Evolutionary conservation across 768 basidiomycete species (phyloP).

Genomic region (Lentinus tigrinus): DNA sequence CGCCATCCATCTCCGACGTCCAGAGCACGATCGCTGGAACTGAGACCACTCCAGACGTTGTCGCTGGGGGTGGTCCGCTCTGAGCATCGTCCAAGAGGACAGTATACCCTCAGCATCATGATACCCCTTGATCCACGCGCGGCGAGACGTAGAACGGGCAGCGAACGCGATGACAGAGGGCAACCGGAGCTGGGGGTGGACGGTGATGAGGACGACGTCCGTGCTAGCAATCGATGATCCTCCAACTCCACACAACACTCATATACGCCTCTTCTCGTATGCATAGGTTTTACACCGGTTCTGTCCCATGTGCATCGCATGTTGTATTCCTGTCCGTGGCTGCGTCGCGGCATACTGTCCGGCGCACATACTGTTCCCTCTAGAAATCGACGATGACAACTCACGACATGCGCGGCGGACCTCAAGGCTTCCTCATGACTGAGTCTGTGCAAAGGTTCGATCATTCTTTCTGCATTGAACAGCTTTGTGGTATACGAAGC

Average conservation of each 20-base stretch:
- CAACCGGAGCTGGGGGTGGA: neutral
- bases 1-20: neutral
- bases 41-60: neutral
- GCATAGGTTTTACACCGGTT: neutral
- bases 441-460: too few relatives aligned
- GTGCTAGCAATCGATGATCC: neutral
- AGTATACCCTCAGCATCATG: neutral
- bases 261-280: neutral
- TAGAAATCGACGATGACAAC: neutral
- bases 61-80: neutral
- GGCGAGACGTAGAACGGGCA: too few relatives aligned
- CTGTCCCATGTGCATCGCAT: neutral
- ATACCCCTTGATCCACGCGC: neutral
- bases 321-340: neutral
- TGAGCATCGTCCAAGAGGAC: neutral
- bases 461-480: too few relatives aligned
- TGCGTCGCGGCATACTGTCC: neutral
- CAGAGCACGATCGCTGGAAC: slow-evolving; percentile 2
- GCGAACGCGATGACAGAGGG: neutral
- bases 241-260: neutral
- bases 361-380: neutral
- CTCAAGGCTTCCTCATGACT: neutral
- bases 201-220: neutral
- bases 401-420: neutral
- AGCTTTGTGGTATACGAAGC: too few relatives aligned